These are phyloP conservation scores for Tympanopsis confertula DNA, from an alignment of 2,329 filamentous ascomycete species.

Conservation along the genomic window DNA sequence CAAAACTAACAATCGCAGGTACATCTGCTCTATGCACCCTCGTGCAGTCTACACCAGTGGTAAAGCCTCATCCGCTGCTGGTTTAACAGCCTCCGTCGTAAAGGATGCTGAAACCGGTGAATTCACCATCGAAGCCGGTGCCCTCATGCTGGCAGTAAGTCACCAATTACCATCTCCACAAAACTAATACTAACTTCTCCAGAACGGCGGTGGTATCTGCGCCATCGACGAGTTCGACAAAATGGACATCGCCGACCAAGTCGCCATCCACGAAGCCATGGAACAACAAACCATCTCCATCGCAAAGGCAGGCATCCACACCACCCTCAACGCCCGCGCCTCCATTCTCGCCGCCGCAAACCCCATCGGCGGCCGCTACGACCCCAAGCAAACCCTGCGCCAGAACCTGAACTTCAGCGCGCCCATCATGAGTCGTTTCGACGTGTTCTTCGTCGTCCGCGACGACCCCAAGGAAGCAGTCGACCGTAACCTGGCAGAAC, in stretches of 20 bases:
- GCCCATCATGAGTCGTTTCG: constrained; percentile 98
- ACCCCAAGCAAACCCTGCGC: constrained; percentile 84
- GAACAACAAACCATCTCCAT: constrained; percentile 99
- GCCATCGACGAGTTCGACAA: constrained; percentile 99
- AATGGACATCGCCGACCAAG: constrained; percentile 95
- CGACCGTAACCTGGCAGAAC: constrained; percentile 81
- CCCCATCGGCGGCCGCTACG: constrained; percentile 90
- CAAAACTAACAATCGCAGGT: constrained; percentile 25
- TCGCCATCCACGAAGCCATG: constrained; percentile 99
- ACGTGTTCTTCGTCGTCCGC: constrained; percentile 94
- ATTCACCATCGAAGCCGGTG: constrained; percentile 96
- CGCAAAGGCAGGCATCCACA: constrained; percentile 95
- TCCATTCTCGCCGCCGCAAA: constrained; percentile 94
- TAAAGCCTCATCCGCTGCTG: constrained; percentile 91
- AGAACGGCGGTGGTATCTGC: constrained; percentile 56
- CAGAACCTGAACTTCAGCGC: constrained; percentile 98
- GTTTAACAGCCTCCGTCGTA: constrained; percentile 91
- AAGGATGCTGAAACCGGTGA: constrained; percentile 98
- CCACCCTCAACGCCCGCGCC: constrained; percentile 88
- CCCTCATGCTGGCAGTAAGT: constrained; percentile 73
- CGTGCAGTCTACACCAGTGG: constrained; percentile 95
- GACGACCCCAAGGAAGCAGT: constrained; percentile 91
- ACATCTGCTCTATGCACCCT: constrained; percentile 92
- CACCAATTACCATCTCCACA: constrained; percentile 5
- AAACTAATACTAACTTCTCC: constrained; percentile 13